A percentile compares a stretch with the other conserved stretches of the same genome.
phyloP scores from a whole-genome alignment of 1,284 basidiomycete species.

The Peniophora sp. region DNA sequence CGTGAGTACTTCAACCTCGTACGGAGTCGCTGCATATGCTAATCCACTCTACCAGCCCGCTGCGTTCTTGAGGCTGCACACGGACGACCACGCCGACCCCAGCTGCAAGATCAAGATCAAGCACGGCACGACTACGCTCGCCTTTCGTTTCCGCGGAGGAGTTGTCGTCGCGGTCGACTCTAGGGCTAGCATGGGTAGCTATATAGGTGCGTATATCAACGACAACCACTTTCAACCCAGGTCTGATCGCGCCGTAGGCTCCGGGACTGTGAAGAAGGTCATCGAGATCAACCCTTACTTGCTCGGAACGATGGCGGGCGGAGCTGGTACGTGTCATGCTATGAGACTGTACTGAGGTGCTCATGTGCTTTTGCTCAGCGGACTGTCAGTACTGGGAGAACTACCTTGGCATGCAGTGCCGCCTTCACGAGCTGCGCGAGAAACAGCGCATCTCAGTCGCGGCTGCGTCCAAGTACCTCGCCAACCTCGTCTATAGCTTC shows the following conservation, averaged over 20 bases:
- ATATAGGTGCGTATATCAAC: conserved; percentile 64
- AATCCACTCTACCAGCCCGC: conserved; percentile 57
- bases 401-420: conserved; percentile 96
- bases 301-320: conserved; percentile 98
- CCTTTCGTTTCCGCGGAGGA: conserved; percentile 94
- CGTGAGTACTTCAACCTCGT: too few species aligned
- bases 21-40: too few species aligned
- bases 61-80: conserved; percentile 82
- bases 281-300: conserved; percentile 99
- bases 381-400: conserved; percentile 98
- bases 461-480: conserved; percentile 95
- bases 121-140: conserved; percentile 97
- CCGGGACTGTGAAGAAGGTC: conserved; percentile 96
- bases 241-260: conserved; percentile 43
- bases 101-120: conserved; percentile 95
- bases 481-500: conserved; percentile 96
- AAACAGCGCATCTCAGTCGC: conserved; percentile 98
- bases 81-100: conserved; percentile 90
- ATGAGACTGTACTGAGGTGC: not conserved
- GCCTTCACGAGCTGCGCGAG: conserved; percentile 94
- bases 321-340: conserved; percentile 63
- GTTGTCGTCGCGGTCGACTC: conserved; percentile 99
- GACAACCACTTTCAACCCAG: not conserved
- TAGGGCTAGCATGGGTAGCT: conserved; percentile 93
- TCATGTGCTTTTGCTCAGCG: conserved; percentile 42